Evolutionary conservation across 345 rosid genomes (phyloP).

Genomic region (Ailanthus altissimus): DNA sequence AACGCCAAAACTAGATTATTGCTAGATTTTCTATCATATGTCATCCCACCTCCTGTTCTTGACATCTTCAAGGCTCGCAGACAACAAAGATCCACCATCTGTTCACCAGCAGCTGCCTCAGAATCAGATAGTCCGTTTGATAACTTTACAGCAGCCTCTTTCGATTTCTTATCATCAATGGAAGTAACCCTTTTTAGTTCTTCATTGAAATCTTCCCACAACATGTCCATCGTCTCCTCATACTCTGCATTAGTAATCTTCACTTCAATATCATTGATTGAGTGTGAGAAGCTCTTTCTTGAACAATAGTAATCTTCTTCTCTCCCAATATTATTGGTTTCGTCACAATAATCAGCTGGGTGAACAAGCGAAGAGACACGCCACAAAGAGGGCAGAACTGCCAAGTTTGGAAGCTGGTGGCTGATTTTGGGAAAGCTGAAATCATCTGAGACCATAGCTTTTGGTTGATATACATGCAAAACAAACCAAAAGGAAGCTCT

Average conservation of each 20-base stretch:
- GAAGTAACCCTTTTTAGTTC: constrained; percentile 30
- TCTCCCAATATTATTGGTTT: too few species aligned
- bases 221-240: constrained; percentile 45
- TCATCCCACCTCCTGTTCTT: background rate
- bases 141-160: background rate
- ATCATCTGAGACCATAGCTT: constrained; percentile 38
- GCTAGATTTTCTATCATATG: constrained; percentile 1
- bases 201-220: constrained; percentile 47
- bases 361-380: constrained; percentile 38
- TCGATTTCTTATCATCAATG: background rate
- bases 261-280: background rate
- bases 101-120: background rate
- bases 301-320: background rate
- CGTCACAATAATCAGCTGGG: constrained; percentile 14
- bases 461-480: too few species aligned
- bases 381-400: constrained; percentile 38
- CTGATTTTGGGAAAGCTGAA: constrained; percentile 44
- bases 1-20: constrained; percentile 2
- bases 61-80: background rate
- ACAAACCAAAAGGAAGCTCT: background rate
- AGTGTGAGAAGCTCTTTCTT: background rate
- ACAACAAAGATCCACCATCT: background rate
- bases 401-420: constrained; percentile 25
- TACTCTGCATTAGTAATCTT: background rate
- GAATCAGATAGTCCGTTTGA: background rate